These are phyloP conservation scores for Brassica hybrid DNA, from an alignment of 441 rosid species.

Conservation along the genomic window DNA sequence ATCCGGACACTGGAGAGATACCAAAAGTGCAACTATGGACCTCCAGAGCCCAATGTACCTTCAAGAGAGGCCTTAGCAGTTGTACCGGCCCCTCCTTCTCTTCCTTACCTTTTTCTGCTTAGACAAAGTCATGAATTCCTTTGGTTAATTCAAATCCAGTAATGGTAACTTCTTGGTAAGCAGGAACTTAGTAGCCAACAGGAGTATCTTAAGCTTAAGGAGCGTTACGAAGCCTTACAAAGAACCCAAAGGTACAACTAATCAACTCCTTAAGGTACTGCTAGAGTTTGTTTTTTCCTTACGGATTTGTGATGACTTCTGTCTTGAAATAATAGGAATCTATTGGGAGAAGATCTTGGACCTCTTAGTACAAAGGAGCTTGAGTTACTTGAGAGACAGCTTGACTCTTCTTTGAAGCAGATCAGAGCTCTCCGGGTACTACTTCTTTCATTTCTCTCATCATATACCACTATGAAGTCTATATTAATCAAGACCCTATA, in stretches of 20 bases:
- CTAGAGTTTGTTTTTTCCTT: not conserved
- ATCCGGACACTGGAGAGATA: conserved; percentile 93
- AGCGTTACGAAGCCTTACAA: conserved; percentile 84
- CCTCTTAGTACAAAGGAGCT: conserved; percentile 92
- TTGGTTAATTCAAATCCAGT: not conserved
- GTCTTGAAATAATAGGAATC: conserved; percentile 57
- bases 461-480: not conserved
- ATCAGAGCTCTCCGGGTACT: conserved; percentile 84
- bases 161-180: not conserved
- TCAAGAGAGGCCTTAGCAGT: conserved; percentile 92
- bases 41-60: conserved; percentile 82
- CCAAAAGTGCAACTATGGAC: conserved; percentile 97
- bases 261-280: not conserved
- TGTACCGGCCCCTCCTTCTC: conserved; percentile 16
- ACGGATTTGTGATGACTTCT: not conserved
- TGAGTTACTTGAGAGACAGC: conserved; percentile 96
- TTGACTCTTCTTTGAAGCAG: conserved; percentile 88
- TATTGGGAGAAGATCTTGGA: conserved; percentile 94
- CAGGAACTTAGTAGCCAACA: conserved; percentile 96
- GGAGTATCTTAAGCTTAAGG: conserved; percentile 96
- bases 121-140: not conserved
- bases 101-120: not conserved
- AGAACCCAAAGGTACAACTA: conserved; percentile 73
- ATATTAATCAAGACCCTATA: not conserved
- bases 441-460: not conserved